phyloP scores from a whole-genome alignment of 1,284 basidiomycete species.

The Cerioporus squamosus region DNA sequence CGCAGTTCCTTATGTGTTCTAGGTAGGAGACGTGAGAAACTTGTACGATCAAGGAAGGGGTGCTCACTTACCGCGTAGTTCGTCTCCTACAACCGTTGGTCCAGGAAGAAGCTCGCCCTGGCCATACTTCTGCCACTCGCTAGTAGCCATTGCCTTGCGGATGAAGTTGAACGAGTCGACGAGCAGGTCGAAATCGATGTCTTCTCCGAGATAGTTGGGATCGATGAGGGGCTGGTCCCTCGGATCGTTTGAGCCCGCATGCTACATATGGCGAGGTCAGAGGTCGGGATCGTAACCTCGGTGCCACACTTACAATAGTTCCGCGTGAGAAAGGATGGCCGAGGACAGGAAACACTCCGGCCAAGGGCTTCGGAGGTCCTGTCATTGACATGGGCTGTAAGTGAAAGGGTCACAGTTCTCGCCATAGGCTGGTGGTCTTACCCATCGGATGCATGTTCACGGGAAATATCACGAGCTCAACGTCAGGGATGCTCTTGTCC shows the following conservation, averaged over 20 bases:
- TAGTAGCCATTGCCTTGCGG: constrained; percentile 10
- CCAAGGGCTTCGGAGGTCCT: constrained; percentile 26
- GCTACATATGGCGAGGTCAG: constrained; percentile 20
- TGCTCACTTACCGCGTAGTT: constrained; percentile 12
- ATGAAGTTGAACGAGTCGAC: constrained; percentile 46
- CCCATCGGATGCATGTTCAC: constrained; percentile 14
- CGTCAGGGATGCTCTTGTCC: constrained; percentile 8
- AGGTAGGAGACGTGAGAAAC: not conserved
- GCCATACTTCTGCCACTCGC: constrained; percentile 8
- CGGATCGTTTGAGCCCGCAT: constrained; percentile 41
- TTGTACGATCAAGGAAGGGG: not conserved
- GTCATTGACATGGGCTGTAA: not conserved
- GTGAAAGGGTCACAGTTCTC: no score
- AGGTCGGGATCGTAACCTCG: no score
- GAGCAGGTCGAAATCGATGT: constrained; percentile 39
- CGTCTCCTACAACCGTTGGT: constrained; percentile 7
- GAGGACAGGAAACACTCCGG: constrained; percentile 13
- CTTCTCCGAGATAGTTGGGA: constrained; percentile 45
- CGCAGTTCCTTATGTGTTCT: not conserved
- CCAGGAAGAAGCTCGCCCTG: constrained; percentile 19
- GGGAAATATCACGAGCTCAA: constrained; percentile 19
- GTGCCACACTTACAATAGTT: constrained; percentile 34
- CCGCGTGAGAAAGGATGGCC: constrained; percentile 38
- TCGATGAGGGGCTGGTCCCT: constrained; percentile 42
- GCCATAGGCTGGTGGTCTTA: not conserved